Percentiles rank a stretch among this genome's conserved stretches.
These are phyloP conservation scores for Cyberlindnera galapagoensis DNA, from an alignment of 805 yeast species.

Conservation along the genomic window DNA sequence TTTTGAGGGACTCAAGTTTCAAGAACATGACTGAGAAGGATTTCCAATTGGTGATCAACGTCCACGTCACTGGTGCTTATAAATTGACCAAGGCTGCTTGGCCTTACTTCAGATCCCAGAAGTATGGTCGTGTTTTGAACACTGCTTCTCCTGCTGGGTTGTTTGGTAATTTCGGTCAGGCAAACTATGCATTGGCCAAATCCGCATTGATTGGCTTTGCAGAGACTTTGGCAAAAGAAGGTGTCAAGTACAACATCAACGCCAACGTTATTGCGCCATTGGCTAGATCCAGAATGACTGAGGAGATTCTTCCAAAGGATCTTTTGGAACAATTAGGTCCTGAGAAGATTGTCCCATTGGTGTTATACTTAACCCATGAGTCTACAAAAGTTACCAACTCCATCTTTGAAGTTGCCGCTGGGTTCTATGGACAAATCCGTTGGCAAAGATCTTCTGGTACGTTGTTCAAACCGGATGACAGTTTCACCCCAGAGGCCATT, in stretches of 20 bases:
- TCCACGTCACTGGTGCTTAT: slow-evolving; percentile 87
- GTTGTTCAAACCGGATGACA: slow-evolving; percentile 67
- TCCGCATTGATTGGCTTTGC: slow-evolving; percentile 85
- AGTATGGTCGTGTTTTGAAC: slow-evolving; percentile 82
- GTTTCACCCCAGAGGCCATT: slow-evolving; percentile 82
- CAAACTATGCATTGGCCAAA: slow-evolving; percentile 93
- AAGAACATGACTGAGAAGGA: slow-evolving; percentile 80
- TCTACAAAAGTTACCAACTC: slow-evolving; percentile 58
- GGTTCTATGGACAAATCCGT: slow-evolving; percentile 82
- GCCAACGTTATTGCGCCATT: slow-evolving; percentile 90
- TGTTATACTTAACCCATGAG: slow-evolving; percentile 71
- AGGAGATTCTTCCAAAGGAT: slow-evolving; percentile 79
- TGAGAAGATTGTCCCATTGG: slow-evolving; percentile 88
- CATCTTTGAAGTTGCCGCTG: slow-evolving; percentile 91
- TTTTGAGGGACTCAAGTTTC: slow-evolving; percentile 80
- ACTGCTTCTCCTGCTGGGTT: slow-evolving; percentile 98
- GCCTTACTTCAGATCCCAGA: slow-evolving; percentile 81
- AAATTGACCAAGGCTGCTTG: slow-evolving; percentile 85
- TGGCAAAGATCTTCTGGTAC: slow-evolving; percentile 94
- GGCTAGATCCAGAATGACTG: slow-evolving; percentile 96
- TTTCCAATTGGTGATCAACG: slow-evolving; percentile 73
- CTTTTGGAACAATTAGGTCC: slow-evolving; percentile 76
- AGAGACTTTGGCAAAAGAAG: slow-evolving; percentile 94
- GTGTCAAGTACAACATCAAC: slow-evolving; percentile 72
- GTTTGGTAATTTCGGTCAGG: slow-evolving; percentile 95